Evolutionary conservation across 208 protist genomes (phyloP), one percentile per base, ranked within the genome.

Genomic region (Angomonas ambiguus): DNA sequence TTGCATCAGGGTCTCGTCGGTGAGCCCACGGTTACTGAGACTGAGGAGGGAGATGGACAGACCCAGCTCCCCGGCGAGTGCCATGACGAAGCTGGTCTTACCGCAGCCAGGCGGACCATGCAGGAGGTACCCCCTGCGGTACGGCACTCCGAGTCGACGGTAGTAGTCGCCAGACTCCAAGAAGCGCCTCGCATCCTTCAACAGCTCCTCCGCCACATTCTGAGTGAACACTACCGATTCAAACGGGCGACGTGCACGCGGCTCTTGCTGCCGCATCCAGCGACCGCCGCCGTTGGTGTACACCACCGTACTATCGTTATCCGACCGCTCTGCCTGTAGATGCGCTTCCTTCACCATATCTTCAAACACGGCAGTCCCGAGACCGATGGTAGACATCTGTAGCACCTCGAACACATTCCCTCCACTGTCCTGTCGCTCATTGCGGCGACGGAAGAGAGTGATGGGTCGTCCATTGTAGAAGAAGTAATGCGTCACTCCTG

Each of bases 101-200:
- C 97, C 97, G 56, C 91, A 95, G 3, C 97, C 97, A 2, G 97
- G 97, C 22, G 94, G 94, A 0, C 97, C 97, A 74, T 98, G 90
- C 16, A 99, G 72, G 5, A 99, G 76, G 71, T 98, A 97, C n/a
- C 94, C 94, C 31, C 97, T 82, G 41, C 97, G 86, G 80, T 98
- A 98, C 11, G 96, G 94, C 32, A 99, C 93, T 20, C 96, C 97
- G 13, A 95, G 82, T 22, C 92, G 68, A 11, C 82, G 71, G 81
- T 98, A 99, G 76, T 96, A 98, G 6, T 81, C 55, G 18, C 71
- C 73, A 20, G 82, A 89, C 22, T 61, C 63, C 6, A 98, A 70
- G 62, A 98, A 98, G 10, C 85, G 73, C 2, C 71, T 51, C 10
- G 97, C 83, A 68, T 98, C 95, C 2, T 61, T 35, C 13, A 91